Conservation (phyloP, 208 protist genomes). For the Trichomonas gallinae region DNA sequence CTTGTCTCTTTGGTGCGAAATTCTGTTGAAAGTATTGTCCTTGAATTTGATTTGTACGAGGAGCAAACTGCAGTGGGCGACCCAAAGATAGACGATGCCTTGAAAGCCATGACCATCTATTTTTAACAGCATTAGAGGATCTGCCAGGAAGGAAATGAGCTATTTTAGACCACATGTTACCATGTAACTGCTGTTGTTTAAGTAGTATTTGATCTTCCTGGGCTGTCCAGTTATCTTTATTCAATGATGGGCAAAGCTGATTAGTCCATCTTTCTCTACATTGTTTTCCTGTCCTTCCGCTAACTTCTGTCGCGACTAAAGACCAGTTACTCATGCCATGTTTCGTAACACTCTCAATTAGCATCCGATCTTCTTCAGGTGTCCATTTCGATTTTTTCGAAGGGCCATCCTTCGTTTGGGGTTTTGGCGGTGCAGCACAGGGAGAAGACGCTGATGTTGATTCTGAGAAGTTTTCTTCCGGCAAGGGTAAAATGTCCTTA, state of each 20-base stretch:
- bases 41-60: not conserved
- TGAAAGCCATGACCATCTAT: not conserved
- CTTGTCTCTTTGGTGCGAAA: not conserved
- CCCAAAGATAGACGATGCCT: not conserved
- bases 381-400: not conserved
- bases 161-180: slow-evolving; percentile 3
- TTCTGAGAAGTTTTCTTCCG: too few relatives aligned
- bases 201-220: not conserved
- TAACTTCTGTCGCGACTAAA: not conserved
- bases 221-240: not conserved
- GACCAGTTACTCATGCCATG: not conserved
- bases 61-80: not conserved
- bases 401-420: not conserved
- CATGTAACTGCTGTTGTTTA: not conserved
- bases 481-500: too few relatives aligned
- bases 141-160: not conserved
- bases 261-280: slow-evolving; percentile 10
- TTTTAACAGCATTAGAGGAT: not conserved
- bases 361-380: not conserved
- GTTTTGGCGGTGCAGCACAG: not conserved
- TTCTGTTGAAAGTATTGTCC: not conserved
- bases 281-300: not conserved
- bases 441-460: too few relatives aligned
- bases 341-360: not conserved
- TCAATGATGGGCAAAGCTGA: not conserved